phyloP scores from a whole-genome alignment of 805 yeast species.

The Candida morakotiae region DNA sequence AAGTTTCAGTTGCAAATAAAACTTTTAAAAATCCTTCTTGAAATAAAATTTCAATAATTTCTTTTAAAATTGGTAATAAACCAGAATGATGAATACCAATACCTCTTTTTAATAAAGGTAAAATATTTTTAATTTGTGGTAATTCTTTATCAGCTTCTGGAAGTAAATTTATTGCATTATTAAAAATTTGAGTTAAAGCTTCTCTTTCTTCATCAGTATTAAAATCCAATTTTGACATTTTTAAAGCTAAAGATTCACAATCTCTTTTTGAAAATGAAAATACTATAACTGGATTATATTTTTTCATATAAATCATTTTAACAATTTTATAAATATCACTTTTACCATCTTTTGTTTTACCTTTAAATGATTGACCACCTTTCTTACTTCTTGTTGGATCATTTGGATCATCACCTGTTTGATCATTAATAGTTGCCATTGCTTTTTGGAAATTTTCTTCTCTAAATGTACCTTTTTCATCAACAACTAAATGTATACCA shows the following conservation, averaged over 20 bases:
- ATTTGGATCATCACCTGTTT: conserved; percentile 79
- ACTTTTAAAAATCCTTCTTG: conserved; percentile 96
- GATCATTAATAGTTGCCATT: conserved; percentile 86
- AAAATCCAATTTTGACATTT: conserved; percentile 94
- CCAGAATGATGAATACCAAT: conserved; percentile 99
- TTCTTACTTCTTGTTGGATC: conserved; percentile 58
- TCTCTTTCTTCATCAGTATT: conserved; percentile 92
- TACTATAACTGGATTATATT: conserved; percentile 96
- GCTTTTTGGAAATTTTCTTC: conserved; percentile 99
- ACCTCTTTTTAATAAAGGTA: conserved; percentile 88
- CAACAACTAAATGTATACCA: conserved; percentile 96
- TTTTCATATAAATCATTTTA: conserved; percentile 95
- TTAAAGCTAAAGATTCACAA: conserved; percentile 89
- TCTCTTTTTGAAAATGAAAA: conserved; percentile 97
- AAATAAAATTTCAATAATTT: conserved; percentile 91
- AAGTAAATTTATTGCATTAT: conserved; percentile 80
- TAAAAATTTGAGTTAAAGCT: conserved; percentile 83
- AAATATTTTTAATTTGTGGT: conserved; percentile 89
- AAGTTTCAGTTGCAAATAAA: conserved; percentile 95
- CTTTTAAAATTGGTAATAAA: conserved; percentile 85
- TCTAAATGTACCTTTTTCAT: conserved; percentile 91
- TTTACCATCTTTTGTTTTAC: conserved; percentile 71
- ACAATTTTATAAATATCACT: conserved; percentile 95
- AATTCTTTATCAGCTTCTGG: conserved; percentile 89
- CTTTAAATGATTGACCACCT: conserved; percentile 79